These are phyloP conservation scores for Physocladia obscura DNA, from an alignment of 192 early-diverging fungal genomes.

Conservation along the genomic window DNA sequence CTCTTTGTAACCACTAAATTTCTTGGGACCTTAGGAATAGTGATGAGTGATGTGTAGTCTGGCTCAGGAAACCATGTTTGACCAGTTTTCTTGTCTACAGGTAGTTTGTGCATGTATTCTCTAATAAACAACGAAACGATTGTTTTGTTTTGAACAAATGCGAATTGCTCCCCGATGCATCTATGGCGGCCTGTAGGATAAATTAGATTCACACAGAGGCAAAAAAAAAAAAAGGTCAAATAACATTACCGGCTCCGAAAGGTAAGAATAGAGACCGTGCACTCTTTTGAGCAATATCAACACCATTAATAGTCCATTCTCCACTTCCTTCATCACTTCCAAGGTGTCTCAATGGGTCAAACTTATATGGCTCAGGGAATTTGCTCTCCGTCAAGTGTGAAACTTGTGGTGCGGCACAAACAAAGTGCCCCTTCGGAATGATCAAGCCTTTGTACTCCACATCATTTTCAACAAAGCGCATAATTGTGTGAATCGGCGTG, in stretches of 20 bases:
- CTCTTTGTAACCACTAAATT: constrained; percentile 31
- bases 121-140: constrained; percentile 80
- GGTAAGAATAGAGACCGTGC: constrained; percentile 87
- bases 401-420: constrained; percentile 79
- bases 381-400: constrained; percentile 73
- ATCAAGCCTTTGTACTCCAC: constrained; percentile 75
- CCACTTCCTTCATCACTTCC: constrained; percentile 43
- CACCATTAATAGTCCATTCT: constrained; percentile 61
- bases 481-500: constrained; percentile 88
- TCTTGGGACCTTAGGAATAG: constrained; percentile 63
- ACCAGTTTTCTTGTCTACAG: constrained; percentile 46
- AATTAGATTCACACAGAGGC: constrained; percentile 85
- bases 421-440: constrained; percentile 86
- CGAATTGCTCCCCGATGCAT: constrained; percentile 98
- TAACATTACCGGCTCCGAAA: constrained; percentile 81
- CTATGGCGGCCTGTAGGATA: constrained; percentile 79
- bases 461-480: constrained; percentile 84
- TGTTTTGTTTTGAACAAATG: constrained; percentile 93
- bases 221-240: constrained; percentile 70
- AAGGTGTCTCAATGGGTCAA: constrained; percentile 78
- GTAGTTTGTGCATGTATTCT: constrained; percentile 71
- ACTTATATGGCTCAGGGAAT: constrained; percentile 79
- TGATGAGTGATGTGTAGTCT: constrained; percentile 90
- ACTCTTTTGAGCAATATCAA: constrained; percentile 63
- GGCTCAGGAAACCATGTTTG: constrained; percentile 71